Evolutionary conservation across 2,329 filamentous ascomycete species (phyloP).

Genomic region (Colletotrichum sp.): DNA sequence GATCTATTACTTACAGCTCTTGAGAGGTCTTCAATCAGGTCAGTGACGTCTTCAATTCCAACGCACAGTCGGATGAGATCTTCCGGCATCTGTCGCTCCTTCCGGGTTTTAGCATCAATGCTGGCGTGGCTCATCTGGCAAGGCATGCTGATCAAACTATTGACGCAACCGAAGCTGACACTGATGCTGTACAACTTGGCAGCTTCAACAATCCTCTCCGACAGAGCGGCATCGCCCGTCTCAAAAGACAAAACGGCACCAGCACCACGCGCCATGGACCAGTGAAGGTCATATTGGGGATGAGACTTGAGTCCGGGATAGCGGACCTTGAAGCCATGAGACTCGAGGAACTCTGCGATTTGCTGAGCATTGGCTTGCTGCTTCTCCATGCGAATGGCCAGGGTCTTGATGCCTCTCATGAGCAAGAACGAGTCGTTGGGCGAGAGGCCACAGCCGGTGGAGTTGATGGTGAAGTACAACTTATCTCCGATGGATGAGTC

Average conservation of each 20-base stretch:
- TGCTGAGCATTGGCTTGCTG: slow-evolving; percentile 91
- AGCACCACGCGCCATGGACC: slow-evolving; percentile 91
- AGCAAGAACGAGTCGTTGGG: slow-evolving; percentile 97
- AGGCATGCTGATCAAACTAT: slow-evolving; percentile 98
- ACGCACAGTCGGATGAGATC: slow-evolving; percentile 96
- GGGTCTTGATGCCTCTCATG: slow-evolving; percentile 93
- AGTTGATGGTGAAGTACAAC: slow-evolving; percentile 96
- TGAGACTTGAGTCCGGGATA: slow-evolving; percentile 95
- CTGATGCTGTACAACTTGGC: slow-evolving; percentile 93
- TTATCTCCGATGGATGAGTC: slow-evolving; percentile 81
- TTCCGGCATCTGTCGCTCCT: slow-evolving; percentile 90
- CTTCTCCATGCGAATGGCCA: slow-evolving; percentile 98
- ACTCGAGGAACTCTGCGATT: slow-evolving; percentile 91
- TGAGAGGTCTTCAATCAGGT: slow-evolving; percentile 90
- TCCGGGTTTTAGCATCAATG: slow-evolving; percentile 92
- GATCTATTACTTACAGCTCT: slow-evolving; percentile 74
- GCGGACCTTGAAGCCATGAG: slow-evolving; percentile 89
- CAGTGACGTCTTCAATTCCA: slow-evolving; percentile 90
- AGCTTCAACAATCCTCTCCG: slow-evolving; percentile 92
- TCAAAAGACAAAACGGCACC: slow-evolving; percentile 96
- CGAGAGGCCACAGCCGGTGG: slow-evolving; percentile 89
- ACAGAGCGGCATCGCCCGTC: slow-evolving; percentile 83
- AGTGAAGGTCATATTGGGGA: slow-evolving; percentile 94
- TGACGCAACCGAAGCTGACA: slow-evolving; percentile 97
- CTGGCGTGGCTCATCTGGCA: slow-evolving; percentile 99